Percentiles rank a stretch among this genome's conserved stretches.
Conservation (phyloP, 2,329 filamentous ascomycete species). For the Paraphaeosphaeria minitans region DNA sequence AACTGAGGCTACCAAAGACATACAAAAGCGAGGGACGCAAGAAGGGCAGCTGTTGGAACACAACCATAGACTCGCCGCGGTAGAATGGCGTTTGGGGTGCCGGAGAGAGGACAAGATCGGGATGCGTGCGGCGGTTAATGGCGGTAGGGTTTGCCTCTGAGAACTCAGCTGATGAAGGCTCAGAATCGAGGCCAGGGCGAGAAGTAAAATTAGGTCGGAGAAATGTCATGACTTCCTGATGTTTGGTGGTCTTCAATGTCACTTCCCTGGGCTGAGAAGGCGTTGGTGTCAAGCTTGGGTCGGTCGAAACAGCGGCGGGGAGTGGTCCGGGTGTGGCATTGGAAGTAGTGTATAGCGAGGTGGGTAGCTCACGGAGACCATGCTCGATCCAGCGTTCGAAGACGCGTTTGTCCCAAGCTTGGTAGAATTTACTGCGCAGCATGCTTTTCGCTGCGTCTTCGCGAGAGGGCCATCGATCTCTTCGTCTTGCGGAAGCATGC, state of each 20-base stretch:
- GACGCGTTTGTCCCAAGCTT: slow-evolving; percentile 79
- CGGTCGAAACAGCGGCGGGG: slow-evolving; percentile 22
- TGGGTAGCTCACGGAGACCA: slow-evolving; percentile 77
- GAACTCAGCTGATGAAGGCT: slow-evolving; percentile 45
- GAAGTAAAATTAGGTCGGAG: slow-evolving; percentile 64
- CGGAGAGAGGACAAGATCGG: slow-evolving; percentile 46
- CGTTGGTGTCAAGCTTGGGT: slow-evolving; percentile 28
- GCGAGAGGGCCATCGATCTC: slow-evolving; percentile 82
- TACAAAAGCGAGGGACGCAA: slow-evolving; percentile 71
- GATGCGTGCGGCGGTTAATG: slow-evolving; percentile 49
- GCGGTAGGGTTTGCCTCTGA: slow-evolving; percentile 30
- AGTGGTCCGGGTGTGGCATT: slow-evolving; percentile 20
- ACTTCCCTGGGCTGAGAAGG: slow-evolving; percentile 54
- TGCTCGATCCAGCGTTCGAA: slow-evolving; percentile 73
- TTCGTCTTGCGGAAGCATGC: slow-evolving; percentile 69
- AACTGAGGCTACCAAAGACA: slow-evolving; percentile 67
- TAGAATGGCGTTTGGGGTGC: slow-evolving; percentile 63
- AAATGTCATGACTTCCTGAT: slow-evolving; percentile 86
- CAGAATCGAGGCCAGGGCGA: slow-evolving; percentile 48
- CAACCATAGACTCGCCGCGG: slow-evolving; percentile 65
- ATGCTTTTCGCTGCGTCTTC: slow-evolving; percentile 71
- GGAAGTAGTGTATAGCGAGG: slow-evolving; percentile 58
- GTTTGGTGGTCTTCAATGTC: slow-evolving; percentile 80
- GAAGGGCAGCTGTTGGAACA: slow-evolving; percentile 62
- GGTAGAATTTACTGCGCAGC: slow-evolving; percentile 74